Evolutionary conservation across 1,284 basidiomycete species (phyloP).

Genomic region (Tilletia walkeri): DNA sequence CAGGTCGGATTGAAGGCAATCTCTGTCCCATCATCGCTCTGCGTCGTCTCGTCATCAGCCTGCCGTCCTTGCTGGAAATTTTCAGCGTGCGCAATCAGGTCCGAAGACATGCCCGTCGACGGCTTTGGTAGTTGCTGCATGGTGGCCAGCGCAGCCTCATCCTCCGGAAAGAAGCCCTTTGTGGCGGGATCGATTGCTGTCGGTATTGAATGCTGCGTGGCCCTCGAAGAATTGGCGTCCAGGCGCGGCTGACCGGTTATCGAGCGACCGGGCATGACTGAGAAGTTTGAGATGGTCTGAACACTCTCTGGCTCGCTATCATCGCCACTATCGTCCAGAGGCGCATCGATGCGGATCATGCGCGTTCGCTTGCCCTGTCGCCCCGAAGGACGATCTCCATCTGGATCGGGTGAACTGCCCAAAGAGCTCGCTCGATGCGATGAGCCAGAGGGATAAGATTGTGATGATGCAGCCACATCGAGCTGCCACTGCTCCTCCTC

Average conservation of each 20-base stretch:
- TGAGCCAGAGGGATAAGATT: background rate
- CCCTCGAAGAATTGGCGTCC: background rate
- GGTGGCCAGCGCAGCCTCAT: background rate
- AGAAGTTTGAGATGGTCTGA: conserved; percentile 6
- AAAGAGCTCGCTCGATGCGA: background rate
- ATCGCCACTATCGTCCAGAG: conserved; percentile 2
- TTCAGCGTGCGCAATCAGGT: background rate
- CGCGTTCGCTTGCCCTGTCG: conserved; percentile 2
- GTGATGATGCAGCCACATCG: background rate
- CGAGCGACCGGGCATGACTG: background rate
- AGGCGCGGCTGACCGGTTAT: background rate
- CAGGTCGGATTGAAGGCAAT: background rate
- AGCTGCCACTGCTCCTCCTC: conserved; percentile 17
- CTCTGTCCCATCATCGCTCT: background rate
- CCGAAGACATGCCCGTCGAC: background rate
- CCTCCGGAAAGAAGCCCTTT: conserved; percentile 4
- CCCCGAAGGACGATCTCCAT: background rate
- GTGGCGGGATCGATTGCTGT: background rate
- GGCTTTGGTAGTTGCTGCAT: background rate
- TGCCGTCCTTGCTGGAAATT: too few species aligned
- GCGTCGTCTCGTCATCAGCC: too few species aligned
- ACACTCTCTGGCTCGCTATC: conserved; percentile 15
- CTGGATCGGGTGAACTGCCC: background rate
- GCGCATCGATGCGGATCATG: background rate
- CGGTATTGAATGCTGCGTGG: background rate